Base-by-base conservation (phyloP, 2,329 filamentous ascomycete species). In the Beauveria varroae region DNA sequence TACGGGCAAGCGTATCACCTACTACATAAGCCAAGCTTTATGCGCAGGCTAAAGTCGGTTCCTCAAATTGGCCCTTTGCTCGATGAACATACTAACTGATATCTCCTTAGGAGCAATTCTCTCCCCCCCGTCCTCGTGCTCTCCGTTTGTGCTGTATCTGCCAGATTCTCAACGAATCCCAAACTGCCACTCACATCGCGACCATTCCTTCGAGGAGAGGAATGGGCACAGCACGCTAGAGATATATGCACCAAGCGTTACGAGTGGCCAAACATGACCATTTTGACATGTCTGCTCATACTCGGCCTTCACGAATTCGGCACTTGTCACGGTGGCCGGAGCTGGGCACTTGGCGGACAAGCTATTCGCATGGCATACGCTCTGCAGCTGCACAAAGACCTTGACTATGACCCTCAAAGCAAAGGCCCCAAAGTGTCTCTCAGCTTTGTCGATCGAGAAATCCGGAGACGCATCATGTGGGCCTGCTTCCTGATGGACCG, bases 321-420 rank as follows among this genome's bases (percentile, higher is more conserved):
- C 60, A 98, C 93, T 14, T 98, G 95, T 70, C 93, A 98, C 72
- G 95, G 95, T 62, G 93, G 93, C 16, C 85, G 93, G 66, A 97
- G 93, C 72, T 99, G 95, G 95, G 91, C 96, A 63, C 85, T 98
- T 65, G 93, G 93, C 20, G 95, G 95, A 1, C 93, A 96, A 79
- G 95, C 93, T 16, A 92, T 96, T 69, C 85, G 95, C 44, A 98
- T 98, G 95, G 95, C 93, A 9, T 97, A 96, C 73, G 95, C 95
- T 16, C 78, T 99, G 51, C 93, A 98, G 71, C 78, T 99, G 30
- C 95, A 99, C 76, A 90, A 88, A 70, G 95, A 98, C 72, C 81
- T 96, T 30, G 91, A 96, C 64, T 86, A 89, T 68, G 91, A 96
- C 67, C 89, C 90, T 0, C 75, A 85, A 41, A 82, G 82, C n/a